phyloP scores from a whole-genome alignment of 768 basidiomycete genomes.

The Clathrus columnatus region DNA sequence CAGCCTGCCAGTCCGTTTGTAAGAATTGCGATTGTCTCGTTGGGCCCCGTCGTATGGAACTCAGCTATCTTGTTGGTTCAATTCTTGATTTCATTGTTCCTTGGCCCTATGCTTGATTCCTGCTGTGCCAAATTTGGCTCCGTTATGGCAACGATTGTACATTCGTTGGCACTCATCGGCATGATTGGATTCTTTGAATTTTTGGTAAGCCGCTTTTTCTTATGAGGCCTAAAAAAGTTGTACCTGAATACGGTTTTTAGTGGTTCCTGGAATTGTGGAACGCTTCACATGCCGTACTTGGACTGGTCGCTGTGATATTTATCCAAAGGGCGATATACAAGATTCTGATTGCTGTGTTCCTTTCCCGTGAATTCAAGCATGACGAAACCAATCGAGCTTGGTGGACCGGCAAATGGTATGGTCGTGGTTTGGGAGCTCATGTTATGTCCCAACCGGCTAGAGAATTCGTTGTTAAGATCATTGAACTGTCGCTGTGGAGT shows the following conservation, averaged over 20 bases:
- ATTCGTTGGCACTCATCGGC: constrained; percentile 72
- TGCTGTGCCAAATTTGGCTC: constrained; percentile 87
- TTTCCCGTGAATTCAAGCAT: constrained; percentile 97
- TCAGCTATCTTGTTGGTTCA: constrained; percentile 77
- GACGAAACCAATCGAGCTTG: constrained; percentile 98
- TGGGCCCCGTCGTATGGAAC: constrained; percentile 96
- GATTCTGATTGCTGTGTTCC: constrained; percentile 85
- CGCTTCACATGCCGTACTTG: constrained; percentile 85
- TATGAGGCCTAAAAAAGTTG: neutral
- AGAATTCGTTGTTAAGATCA: constrained; percentile 96
- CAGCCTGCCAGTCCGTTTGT: constrained; percentile 77
- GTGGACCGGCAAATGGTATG: constrained; percentile 99
- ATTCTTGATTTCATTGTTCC: constrained; percentile 86
- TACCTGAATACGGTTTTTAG: constrained; percentile 28
- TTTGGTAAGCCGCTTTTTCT: constrained; percentile 47
- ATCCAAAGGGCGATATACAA: constrained; percentile 93
- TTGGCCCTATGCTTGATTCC: constrained; percentile 83
- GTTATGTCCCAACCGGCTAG: constrained; percentile 97
- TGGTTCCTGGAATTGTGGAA: constrained; percentile 96
- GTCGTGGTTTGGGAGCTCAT: constrained; percentile 80
- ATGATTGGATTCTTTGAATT: constrained; percentile 95
- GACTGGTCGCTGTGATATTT: constrained; percentile 82
- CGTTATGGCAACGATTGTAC: constrained; percentile 85
- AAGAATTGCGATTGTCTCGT: constrained; percentile 84
- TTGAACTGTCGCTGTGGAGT: constrained; percentile 92